Evolutionary conservation across 2,329 filamentous ascomycete species (phyloP).

Genomic region (Biscogniauxia marginata): DNA sequence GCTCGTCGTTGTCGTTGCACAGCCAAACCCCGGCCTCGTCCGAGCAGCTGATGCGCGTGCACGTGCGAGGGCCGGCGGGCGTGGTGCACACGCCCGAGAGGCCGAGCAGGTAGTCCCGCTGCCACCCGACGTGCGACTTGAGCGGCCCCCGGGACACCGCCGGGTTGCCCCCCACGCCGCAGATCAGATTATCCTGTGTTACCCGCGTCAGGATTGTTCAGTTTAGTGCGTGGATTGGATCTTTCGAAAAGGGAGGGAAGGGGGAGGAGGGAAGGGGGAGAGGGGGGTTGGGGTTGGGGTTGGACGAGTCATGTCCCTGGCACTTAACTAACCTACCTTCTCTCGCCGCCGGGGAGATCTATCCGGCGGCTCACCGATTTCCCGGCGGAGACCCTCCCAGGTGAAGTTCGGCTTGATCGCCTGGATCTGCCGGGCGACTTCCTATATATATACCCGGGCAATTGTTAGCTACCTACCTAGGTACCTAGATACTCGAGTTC

Average conservation of each 20-base stretch:
- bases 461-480: no score
- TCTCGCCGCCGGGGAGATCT: neutral
- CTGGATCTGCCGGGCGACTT: neutral
- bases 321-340: neutral
- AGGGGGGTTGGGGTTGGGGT: no score
- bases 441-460: no score
- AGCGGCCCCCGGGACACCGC: neutral
- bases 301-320: no score
- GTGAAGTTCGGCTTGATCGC: neutral
- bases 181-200: conserved; percentile 3
- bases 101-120: neutral
- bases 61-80: conserved; percentile 4
- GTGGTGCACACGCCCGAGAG: neutral
- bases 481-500: no score
- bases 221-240: neutral
- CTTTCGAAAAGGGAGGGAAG: no score
- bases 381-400: neutral
- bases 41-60: conserved; percentile 7
- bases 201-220: no score
- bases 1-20: conserved; percentile 14
- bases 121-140: neutral
- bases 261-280: no score
- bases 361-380: neutral
- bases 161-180: conserved; percentile 2
- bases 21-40: conserved; percentile 14